phyloP scores from a whole-genome alignment of 169 alveolate genomes.

The Plasmodium fragile region DNA sequence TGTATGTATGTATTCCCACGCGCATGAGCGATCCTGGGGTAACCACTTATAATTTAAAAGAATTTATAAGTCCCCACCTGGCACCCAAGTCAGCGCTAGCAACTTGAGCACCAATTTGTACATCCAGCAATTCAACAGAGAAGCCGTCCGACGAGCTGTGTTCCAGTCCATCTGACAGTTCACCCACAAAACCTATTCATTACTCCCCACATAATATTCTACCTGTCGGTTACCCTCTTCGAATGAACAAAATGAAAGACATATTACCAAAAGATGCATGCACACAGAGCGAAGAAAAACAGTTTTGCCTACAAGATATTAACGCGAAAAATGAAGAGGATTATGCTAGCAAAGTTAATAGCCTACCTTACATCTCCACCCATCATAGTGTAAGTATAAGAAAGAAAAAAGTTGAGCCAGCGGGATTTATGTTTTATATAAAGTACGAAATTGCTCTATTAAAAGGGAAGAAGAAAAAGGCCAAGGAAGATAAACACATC shows the following conservation, averaged over 20 bases:
- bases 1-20: not conserved
- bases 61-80: not conserved
- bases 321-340: constrained; percentile 8
- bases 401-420: constrained; percentile 79
- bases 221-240: not conserved
- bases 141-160: not conserved
- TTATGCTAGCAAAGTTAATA: not conserved
- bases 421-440: constrained; percentile 84
- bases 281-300: constrained; percentile 3
- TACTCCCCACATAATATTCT: not conserved
- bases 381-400: constrained; percentile 25
- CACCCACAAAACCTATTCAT: not conserved
- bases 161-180: not conserved
- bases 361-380: constrained; percentile 4
- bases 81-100: not conserved
- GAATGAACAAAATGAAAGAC: constrained; percentile 26
- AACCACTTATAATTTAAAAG: not conserved
- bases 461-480: constrained; percentile 17
- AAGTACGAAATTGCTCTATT: constrained; percentile 73
- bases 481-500: not conserved
- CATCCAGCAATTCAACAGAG: not conserved
- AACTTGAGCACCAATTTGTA: not conserved
- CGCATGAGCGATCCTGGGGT: not conserved
- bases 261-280: not conserved
- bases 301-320: constrained; percentile 42